Base-by-base conservation (phyloP, 768 basidiomycete species). In the Collybia sordida region DNA sequence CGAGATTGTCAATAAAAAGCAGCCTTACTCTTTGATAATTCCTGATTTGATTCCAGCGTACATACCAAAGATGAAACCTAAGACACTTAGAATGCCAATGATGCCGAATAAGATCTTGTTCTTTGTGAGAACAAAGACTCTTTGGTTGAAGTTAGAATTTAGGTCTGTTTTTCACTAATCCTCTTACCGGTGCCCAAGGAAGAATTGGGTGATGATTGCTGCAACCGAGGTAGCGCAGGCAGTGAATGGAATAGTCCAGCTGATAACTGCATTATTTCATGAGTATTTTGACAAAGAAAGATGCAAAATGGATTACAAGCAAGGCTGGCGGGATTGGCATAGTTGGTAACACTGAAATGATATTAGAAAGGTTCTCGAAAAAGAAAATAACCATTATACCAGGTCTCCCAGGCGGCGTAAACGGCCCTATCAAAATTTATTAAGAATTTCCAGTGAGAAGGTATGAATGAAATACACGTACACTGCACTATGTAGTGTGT, bases 191-290 rank as follows among this genome's bases (percentile, higher is more conserved):
- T 74, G 66, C 1, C 66, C 72, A 22, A 81, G 64, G 63, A 77
- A 81, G 28, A 64, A 46, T 53, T 82, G 80, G 0, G 79, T 78
- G n/a, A 79, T 64, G 25, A 80, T 58, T 0, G 78, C 79, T 15
- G 76, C 71, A 5, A 78, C 58, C 1, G 76, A 64, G 5, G 72
- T 78, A 4, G 72, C 75, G 18, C 72, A 61, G 4, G 79, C 74
- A 0, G 78, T 81, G 48, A 81, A 77, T 2, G 74, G 72, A 39
- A 78, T 75, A 3, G 73, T 74, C 78, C 80, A 81, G n/a, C 62
- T 62, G 42, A 71, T 69, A 35, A 59, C 76, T 78, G 55, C 2
- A 42, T 52, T 1, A 21, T 3, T 27, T 9, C n/a, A 21, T 53
- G 18, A 53, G 44, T 1, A 34, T 25, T 22, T 6, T 2, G 6